Evolutionary conservation across 192 early-diverging fungal species (phyloP), one percentile per base, ranked within the genome.

Genomic region (Neocallimastix lanati): DNA sequence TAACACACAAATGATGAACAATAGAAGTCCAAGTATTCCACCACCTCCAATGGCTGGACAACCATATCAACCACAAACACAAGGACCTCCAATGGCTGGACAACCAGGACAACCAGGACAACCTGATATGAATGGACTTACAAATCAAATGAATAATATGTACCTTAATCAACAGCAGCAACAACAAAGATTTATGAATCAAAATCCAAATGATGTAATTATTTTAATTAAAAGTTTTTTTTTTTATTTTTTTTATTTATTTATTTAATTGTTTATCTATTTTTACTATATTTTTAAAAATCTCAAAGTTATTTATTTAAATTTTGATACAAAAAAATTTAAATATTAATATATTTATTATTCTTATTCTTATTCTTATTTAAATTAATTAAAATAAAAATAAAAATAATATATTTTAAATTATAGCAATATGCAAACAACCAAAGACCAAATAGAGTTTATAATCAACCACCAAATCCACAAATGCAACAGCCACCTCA

Each of bases 201-300:
- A 29, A 79, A 35, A 21, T 25, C 77, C 77, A 21, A 38, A 33
- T 28, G 78, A 78, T 29, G 28, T 76, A 29, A 28, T 40, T 78
- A 76, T 50, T 76, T 80, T 28, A 28, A 6, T 33, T 6, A 33
- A 6, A 6, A 33, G 11, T 33, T 33, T 33, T 33, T 33, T 6
- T 80, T 80, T 28, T 81, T 11, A 77, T 80, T 80, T 80, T 79
- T 6, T n/a, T n/a, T n/a, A n/a, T n/a, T n/a, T n/a, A n/a, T n/a
- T n/a, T n/a, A n/a, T n/a, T n/a, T n/a, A n/a, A n/a, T n/a, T n/a
- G n/a, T n/a, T n/a, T n/a, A n/a, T n/a, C n/a, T n/a, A n/a, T n/a
- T n/a, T n/a, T n/a, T n/a, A n/a, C n/a, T n/a, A n/a, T n/a, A n/a
- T n/a, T n/a, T n/a, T n/a, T n/a, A n/a, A n/a, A n/a, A n/a, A n/a